Base-by-base conservation (phyloP, 179 eudicot genomes). In the Silene noctiflora region DNA sequence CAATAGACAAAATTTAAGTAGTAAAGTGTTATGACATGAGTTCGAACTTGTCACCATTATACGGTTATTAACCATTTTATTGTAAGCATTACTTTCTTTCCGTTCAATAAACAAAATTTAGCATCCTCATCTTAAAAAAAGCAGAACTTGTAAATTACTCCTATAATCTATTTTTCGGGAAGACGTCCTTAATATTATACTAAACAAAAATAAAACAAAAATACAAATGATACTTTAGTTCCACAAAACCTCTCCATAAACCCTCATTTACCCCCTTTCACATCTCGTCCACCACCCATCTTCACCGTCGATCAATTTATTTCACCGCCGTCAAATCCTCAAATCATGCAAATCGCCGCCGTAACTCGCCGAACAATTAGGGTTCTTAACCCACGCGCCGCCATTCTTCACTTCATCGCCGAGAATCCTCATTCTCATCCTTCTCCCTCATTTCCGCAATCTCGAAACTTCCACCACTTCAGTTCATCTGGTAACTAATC, bases 361-460 rank as follows among this genome's bases (percentile, higher is more conserved):
- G 51, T 75, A 14, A 76, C 78, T 71, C 84, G 84, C 66, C 81
- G 81, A 42, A 71, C 76, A 51, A 70, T 73, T 48, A 75, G 76
- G 76, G 73, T 25, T 75, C 39, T 70, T 33, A 75, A 75, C 9
- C 73, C 72, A 63, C 75, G 59, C 69, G 69, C 63, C 44, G 75
- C 73, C 9, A 31, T 59, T 67, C 68, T 33, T 19, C 58, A 76
- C 48, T 35, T 80, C 76, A 27, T 72, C 72, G 46, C 69, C 27
- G 27, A 60, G 25, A 14, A 60, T 3, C 42, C 55, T 21, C 71
- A 68, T 25, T 68, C 62, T 31, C 72, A 68, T 25, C 74, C 63
- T 31, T 69, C 70, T 14, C 69, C 60, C 19, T 70, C 79, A 17
- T 58, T n/a, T 64, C 69, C 69, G 46, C 60, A 74, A 4, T 74